Evolutionary conservation across 345 rosid species (phyloP).

Genomic region (Leavenworthia alabamica): DNA sequence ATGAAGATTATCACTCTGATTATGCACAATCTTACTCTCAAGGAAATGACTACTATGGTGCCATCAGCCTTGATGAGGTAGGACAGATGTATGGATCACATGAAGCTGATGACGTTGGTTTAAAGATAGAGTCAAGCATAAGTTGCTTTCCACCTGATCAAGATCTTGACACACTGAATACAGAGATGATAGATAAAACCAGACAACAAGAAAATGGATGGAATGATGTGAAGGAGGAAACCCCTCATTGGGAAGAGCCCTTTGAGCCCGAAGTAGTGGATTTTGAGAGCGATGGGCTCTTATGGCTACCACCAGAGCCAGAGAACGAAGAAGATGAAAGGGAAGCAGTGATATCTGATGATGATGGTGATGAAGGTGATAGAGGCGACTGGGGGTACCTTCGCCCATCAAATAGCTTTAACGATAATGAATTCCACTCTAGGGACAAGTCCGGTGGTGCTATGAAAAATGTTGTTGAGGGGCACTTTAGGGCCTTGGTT

Average conservation of each 20-base stretch:
- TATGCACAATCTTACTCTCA: conserved; percentile 48
- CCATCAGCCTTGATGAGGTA: conserved; percentile 38
- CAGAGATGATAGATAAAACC: conserved; percentile 32
- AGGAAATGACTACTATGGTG: conserved; percentile 49
- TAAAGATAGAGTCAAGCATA: conserved; percentile 34
- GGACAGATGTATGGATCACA: conserved; percentile 41
- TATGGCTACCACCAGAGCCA: conserved; percentile 95
- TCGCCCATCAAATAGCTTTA: conserved; percentile 62
- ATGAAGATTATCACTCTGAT: conserved; percentile 48
- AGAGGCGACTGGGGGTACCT: conserved; percentile 77
- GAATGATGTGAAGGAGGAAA: conserved; percentile 34
- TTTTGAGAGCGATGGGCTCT: conserved; percentile 73
- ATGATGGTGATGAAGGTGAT: conserved; percentile 54
- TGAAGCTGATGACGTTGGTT: conserved; percentile 45
- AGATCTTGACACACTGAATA: conserved; percentile 36
- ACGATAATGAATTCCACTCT: conserved; percentile 48
- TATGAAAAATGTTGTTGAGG: conserved; percentile 81
- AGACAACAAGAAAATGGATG: conserved; percentile 40
- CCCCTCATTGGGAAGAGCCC: conserved; percentile 43
- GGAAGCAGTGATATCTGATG: conserved; percentile 68
- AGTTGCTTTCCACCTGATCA: conserved; percentile 41
- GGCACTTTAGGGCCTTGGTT: conserved; percentile 84
- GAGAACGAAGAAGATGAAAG: conserved; percentile 90
- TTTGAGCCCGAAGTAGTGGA: conserved; percentile 62
- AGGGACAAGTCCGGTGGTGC: conserved; percentile 58